Evolutionary conservation across 2,329 filamentous ascomycete genomes (phyloP).

Genomic region (Teratosphaeriaceae sp.): DNA sequence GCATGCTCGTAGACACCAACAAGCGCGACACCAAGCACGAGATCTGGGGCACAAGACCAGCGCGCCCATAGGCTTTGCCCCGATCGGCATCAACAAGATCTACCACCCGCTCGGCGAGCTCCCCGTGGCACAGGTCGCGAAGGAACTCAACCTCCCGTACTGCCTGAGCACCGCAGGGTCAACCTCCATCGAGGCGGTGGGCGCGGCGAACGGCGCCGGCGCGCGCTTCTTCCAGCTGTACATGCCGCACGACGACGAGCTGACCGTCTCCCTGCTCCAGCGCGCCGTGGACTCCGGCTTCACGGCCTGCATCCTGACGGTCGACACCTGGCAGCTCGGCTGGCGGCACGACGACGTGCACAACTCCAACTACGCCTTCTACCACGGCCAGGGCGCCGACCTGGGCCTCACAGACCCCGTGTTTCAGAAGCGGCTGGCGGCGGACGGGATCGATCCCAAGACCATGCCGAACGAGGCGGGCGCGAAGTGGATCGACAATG

Average conservation of each 20-base stretch:
- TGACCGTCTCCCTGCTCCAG: constrained; percentile 51
- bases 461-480: constrained; percentile 49
- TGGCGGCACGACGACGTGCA: constrained; percentile 55
- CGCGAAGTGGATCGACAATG: constrained; percentile 56
- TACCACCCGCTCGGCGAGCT: constrained; percentile 54
- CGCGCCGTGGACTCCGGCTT: constrained; percentile 51
- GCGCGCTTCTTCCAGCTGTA: constrained; percentile 59
- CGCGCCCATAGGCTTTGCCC: constrained; percentile 58
- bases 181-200: constrained; percentile 53
- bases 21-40: constrained; percentile 49
- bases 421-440: constrained; percentile 48
- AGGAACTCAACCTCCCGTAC: constrained; percentile 54
- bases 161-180: constrained; percentile 53
- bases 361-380: constrained; percentile 56
- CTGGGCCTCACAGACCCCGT: constrained; percentile 54
- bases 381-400: constrained; percentile 53
- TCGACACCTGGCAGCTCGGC: constrained; percentile 58
- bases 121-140: constrained; percentile 53
- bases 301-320: constrained; percentile 52
- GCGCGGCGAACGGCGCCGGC: constrained; percentile 44
- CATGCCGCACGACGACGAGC: constrained; percentile 55
- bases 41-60: constrained; percentile 56
- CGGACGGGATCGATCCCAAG: constrained; percentile 47
- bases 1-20: constrained; percentile 56
- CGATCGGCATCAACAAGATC: constrained; percentile 60